phyloP scores from a whole-genome alignment of 2,329 filamentous ascomycete genomes.

The Lachnellula subtilissima region DNA sequence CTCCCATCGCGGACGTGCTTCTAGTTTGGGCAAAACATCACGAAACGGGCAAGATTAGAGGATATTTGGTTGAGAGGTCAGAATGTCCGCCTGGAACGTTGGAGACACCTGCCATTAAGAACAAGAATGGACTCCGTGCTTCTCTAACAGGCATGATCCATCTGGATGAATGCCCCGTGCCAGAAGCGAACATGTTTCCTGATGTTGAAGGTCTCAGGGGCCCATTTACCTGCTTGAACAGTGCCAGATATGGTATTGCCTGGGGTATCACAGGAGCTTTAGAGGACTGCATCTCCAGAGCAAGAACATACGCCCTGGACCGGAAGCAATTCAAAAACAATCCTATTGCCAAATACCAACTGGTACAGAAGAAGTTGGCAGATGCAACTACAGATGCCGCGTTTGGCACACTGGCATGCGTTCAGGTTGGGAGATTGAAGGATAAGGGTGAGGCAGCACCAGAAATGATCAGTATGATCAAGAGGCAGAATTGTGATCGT shows the following conservation, averaged over 20 bases:
- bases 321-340: constrained; percentile 95
- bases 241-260: constrained; percentile 86
- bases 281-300: constrained; percentile 80
- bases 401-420: constrained; percentile 82
- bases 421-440: constrained; percentile 89
- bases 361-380: constrained; percentile 95
- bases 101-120: constrained; percentile 85
- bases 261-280: constrained; percentile 91
- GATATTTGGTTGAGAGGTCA: constrained; percentile 82
- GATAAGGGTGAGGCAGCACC: constrained; percentile 82
- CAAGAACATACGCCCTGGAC: constrained; percentile 84
- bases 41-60: constrained; percentile 87
- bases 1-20: constrained; percentile 78
- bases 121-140: constrained; percentile 91
- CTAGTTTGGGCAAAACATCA: constrained; percentile 92
- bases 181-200: constrained; percentile 90
- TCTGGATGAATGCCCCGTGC: constrained; percentile 83
- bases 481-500: constrained; percentile 93
- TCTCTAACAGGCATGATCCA: constrained; percentile 98
- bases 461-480: constrained; percentile 97
- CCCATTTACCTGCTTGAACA: constrained; percentile 92
- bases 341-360: constrained; percentile 90
- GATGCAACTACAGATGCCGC: constrained; percentile 89
- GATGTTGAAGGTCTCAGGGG: constrained; percentile 80
- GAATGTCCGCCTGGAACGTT: constrained; percentile 83